A percentile compares a stretch with the other conserved stretches of the same genome.
phyloP scores from a whole-genome alignment of 2,329 filamentous ascomycete species.

The Aurifilum marmelostoma region DNA sequence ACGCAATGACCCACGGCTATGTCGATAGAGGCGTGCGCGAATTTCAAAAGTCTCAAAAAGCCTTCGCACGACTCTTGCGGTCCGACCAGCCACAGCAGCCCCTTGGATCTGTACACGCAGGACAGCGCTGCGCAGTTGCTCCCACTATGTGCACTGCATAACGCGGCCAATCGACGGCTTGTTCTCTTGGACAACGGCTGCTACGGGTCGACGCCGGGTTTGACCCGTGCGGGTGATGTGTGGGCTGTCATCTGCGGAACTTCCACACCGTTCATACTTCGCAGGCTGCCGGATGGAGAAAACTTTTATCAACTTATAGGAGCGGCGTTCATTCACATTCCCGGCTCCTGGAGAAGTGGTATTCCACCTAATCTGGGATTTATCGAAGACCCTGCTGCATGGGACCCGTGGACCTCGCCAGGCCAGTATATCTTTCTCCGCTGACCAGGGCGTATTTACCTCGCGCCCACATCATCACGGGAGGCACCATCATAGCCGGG shows the following conservation, averaged over 20 bases:
- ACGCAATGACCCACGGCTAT: background rate
- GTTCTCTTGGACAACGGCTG: slow-evolving; percentile 25
- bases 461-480: no score
- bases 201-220: slow-evolving; percentile 31
- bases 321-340: slow-evolving; percentile 8
- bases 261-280: slow-evolving; percentile 15
- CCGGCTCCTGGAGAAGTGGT: background rate
- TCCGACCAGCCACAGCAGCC: slow-evolving; percentile 1
- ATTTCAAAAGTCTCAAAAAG: background rate
- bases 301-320: slow-evolving; percentile 44
- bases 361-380: fast-evolving
- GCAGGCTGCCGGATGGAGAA: slow-evolving; percentile 29
- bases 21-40: background rate
- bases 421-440: background rate
- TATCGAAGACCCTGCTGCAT: background rate
- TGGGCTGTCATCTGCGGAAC: slow-evolving; percentile 19
- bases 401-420: background rate
- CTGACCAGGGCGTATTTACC: background rate
- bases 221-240: slow-evolving; percentile 13
- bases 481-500: background rate
- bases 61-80: background rate
- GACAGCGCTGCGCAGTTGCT: background rate
- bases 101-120: background rate
- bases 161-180: background rate
- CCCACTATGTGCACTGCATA: no score